These are phyloP conservation scores for Camellia japonica DNA, from an alignment of 148 eudicot species.

Conservation along the genomic window DNA sequence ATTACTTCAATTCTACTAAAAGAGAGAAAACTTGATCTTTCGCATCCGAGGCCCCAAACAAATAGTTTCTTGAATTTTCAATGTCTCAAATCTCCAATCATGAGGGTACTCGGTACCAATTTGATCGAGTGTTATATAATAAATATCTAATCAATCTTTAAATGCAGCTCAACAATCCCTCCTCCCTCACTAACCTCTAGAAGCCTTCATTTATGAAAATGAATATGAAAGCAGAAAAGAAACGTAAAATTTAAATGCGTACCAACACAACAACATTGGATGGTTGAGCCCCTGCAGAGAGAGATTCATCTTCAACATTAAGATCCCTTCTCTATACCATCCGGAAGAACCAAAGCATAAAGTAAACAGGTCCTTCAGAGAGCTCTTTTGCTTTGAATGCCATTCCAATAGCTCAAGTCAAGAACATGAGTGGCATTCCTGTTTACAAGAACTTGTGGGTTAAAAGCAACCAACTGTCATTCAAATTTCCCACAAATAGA, in stretches of 20 bases:
- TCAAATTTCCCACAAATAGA: background rate
- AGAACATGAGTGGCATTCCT: conserved; percentile 10
- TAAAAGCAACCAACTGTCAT: conserved; percentile 7
- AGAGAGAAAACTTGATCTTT: conserved; percentile 7
- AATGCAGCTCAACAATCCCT: conserved; percentile 13
- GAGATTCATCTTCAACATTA: conserved; percentile 10
- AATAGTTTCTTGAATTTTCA: conserved; percentile 9
- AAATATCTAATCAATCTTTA: conserved; percentile 12
- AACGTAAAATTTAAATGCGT: conserved; percentile 19
- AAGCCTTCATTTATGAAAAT: conserved; percentile 33
- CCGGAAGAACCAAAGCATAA: conserved; percentile 6
- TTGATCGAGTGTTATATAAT: conserved; percentile 15
- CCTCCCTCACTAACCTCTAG: conserved; percentile 26
- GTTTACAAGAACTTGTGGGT: conserved; percentile 3
- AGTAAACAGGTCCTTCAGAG: conserved; percentile 6
- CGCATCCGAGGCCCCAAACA: background rate
- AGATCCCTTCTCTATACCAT: conserved; percentile 2
- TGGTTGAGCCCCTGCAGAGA: conserved; percentile 26
- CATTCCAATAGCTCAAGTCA: conserved; percentile 21
- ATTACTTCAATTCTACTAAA: conserved; percentile 4
- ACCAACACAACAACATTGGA: conserved; percentile 30
- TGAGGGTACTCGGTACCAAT: conserved; percentile 10
- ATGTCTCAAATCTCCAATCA: background rate
- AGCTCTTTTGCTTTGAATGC: conserved; percentile 2
- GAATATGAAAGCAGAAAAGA: conserved; percentile 36